A percentile compares a stretch with the other conserved stretches of the same genome.
Evolutionary conservation across 352 stramenopile genomes (phyloP).

Genomic region (Saprolegnia parasitica): DNA sequence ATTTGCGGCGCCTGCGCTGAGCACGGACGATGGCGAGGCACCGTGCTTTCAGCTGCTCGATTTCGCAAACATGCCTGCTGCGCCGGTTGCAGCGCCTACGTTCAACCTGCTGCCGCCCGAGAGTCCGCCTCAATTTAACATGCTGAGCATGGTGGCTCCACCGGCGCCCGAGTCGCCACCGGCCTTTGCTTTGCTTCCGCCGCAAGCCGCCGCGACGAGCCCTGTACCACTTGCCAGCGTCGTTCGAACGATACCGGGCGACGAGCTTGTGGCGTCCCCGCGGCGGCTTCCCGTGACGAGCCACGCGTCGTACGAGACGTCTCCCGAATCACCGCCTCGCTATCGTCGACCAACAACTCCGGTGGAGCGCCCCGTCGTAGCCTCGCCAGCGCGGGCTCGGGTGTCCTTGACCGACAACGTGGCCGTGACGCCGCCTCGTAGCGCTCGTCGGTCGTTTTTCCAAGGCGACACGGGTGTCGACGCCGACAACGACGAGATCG

Average conservation of each 20-base stretch:
- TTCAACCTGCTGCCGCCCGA: neutral
- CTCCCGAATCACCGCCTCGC: no score
- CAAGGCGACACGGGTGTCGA: neutral
- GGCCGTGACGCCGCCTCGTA: neutral
- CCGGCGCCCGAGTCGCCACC: neutral
- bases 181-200: neutral
- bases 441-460: neutral
- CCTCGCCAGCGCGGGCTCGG: no score
- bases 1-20: neutral
- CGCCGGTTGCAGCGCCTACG: neutral
- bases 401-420: no score
- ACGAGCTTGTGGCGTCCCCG: neutral
- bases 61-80: neutral
- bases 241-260: no score
- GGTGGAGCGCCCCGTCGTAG: no score
- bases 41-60: conserved; percentile 25
- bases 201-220: neutral
- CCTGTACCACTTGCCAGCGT: no score
- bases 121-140: neutral
- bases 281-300: neutral
- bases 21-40: neutral
- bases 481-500: neutral
- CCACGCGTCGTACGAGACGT: no score
- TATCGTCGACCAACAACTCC: no score
- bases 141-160: neutral